phyloP scores from a whole-genome alignment of 2,329 filamentous ascomycete genomes.

The Gaeumannomyces sp. region DNA sequence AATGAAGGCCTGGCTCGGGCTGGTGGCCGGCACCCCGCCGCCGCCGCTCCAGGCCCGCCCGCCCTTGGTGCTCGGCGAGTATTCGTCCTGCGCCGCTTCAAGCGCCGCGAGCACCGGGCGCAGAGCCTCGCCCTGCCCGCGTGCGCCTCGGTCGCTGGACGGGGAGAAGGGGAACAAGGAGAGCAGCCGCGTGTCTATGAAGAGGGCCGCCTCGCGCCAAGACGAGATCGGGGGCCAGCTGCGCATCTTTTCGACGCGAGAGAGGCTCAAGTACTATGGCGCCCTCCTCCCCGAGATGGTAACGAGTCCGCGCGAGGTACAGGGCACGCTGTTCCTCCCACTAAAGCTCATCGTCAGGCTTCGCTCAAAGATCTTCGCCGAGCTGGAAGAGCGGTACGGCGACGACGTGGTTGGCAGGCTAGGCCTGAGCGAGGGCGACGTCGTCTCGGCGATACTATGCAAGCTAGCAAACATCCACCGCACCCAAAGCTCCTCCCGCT shows the following conservation, averaged over 20 bases:
- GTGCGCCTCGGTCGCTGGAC: no score
- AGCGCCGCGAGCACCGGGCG: no score
- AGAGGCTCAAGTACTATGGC: neutral
- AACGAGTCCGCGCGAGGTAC: neutral
- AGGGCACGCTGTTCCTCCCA: neutral
- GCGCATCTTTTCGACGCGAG: neutral
- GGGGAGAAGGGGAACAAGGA: no score
- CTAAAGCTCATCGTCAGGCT: neutral
- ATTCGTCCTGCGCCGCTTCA: no score
- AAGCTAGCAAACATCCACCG: neutral
- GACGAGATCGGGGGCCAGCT: neutral
- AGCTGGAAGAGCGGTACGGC: neutral
- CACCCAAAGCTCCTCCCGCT: no score
- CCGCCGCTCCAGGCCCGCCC: neutral
- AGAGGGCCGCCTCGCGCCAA: no score
- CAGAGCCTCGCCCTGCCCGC: no score
- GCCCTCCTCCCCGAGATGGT: neutral
- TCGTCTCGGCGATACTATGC: neutral
- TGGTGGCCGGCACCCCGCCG: neutral
- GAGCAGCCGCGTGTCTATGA: no score
- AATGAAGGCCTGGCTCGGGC: constrained; percentile 5
- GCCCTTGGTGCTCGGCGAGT: neutral
- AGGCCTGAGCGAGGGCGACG: constrained; percentile 1
- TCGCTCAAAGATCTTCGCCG: neutral
- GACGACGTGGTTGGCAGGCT: neutral